phyloP scores from a whole-genome alignment of 352 stramenopile species.

The Phytophthora sansomeana region DNA sequence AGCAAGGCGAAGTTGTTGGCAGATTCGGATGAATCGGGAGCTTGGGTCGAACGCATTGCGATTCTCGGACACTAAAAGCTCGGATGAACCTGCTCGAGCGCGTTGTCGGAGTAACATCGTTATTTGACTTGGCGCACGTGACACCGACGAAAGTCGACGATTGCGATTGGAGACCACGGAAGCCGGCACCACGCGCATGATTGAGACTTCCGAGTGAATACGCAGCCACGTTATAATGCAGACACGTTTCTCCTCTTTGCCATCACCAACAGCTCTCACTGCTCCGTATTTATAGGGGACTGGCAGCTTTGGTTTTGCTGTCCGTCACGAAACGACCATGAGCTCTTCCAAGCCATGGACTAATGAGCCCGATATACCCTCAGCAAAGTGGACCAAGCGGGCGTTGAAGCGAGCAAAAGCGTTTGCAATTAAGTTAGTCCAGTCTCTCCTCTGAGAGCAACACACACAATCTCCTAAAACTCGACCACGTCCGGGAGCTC shows the following conservation, averaged over 20 bases:
- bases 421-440: constrained; percentile 46
- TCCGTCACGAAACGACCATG: constrained; percentile 26
- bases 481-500: constrained; percentile 64
- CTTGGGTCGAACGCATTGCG: constrained; percentile 70
- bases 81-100: constrained; percentile 51
- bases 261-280: background rate
- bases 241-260: constrained; percentile 6
- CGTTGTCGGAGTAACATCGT: constrained; percentile 36
- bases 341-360: background rate
- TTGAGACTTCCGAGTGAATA: constrained; percentile 7
- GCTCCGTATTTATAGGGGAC: constrained; percentile 20
- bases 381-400: no score
- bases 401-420: constrained; percentile 16
- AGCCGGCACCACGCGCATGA: constrained; percentile 32
- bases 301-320: background rate
- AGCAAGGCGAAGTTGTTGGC: constrained; percentile 60
- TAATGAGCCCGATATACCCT: no score
- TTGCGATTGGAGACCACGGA: constrained; percentile 19
- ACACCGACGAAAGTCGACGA: constrained; percentile 35
- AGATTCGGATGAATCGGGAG: constrained; percentile 57
- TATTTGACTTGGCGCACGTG: constrained; percentile 15
- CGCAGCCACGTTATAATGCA: constrained; percentile 15
- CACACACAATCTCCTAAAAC: constrained; percentile 40
- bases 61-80: constrained; percentile 57
- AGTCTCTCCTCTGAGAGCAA: constrained; percentile 17